phyloP scores from a whole-genome alignment of 2,329 filamentous ascomycete species.

The Neonectria magnoliae region DNA sequence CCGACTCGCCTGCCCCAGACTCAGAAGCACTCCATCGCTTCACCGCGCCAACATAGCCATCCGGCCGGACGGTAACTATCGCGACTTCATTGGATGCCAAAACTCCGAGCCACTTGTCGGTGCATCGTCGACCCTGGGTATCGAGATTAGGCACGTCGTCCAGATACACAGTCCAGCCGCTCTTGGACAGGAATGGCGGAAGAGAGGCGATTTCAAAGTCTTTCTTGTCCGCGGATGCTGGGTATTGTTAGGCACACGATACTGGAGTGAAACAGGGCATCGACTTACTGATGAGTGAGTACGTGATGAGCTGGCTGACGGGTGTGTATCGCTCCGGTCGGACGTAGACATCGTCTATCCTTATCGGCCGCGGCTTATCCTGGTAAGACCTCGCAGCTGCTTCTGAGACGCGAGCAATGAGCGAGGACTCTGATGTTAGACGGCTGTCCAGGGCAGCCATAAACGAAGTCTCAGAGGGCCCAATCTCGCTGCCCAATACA shows the following conservation, averaged over 20 bases:
- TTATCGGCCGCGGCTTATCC: slow-evolving; percentile 63
- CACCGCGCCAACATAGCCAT: slow-evolving; percentile 38
- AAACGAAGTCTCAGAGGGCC: slow-evolving; percentile 58
- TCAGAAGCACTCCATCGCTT: slow-evolving; percentile 19
- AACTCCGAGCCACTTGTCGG: slow-evolving; percentile 41
- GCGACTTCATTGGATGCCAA: slow-evolving; percentile 27
- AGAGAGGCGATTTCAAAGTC: slow-evolving; percentile 28
- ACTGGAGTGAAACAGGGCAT: not conserved
- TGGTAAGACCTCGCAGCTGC: slow-evolving; percentile 69
- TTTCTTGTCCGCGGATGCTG: slow-evolving; percentile 30
- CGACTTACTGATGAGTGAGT: slow-evolving; percentile 68
- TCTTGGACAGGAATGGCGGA: slow-evolving; percentile 19
- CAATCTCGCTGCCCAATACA: slow-evolving; percentile 68
- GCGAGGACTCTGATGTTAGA: slow-evolving; percentile 59
- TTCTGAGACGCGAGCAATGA: slow-evolving; percentile 66
- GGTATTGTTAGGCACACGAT: not conserved
- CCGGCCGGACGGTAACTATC: slow-evolving; percentile 33
- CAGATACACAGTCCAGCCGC: slow-evolving; percentile 30
- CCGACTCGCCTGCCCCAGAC: slow-evolving; percentile 15
- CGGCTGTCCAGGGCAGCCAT: slow-evolving; percentile 66
- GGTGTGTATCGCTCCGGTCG: slow-evolving; percentile 74
- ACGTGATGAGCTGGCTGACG: slow-evolving; percentile 74
- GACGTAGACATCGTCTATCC: slow-evolving; percentile 70
- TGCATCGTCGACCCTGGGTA: slow-evolving; percentile 24
- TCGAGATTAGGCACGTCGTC: slow-evolving; percentile 27